Evolutionary conservation across 2,329 filamentous ascomycete species (phyloP).

Genomic region (Pestalotiopsis sp.): DNA sequence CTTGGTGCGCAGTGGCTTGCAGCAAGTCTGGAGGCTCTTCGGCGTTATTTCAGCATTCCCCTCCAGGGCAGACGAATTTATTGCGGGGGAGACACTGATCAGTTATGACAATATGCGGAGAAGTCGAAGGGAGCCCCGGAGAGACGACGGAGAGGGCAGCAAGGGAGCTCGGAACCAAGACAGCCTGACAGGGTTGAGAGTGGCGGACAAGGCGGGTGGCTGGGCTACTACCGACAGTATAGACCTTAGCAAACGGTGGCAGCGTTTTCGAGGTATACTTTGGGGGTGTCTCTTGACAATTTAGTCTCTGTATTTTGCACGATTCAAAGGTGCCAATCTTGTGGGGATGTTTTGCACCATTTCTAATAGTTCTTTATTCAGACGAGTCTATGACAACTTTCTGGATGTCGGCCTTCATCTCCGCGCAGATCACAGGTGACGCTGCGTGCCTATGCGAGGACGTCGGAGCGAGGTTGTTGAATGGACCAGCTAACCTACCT

Average conservation of each 20-base stretch:
- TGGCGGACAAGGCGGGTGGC: background rate
- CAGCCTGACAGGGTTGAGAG: background rate
- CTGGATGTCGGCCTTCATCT: no score
- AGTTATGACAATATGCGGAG: background rate
- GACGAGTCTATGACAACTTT: no score
- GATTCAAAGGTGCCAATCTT: no score
- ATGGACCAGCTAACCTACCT: background rate
- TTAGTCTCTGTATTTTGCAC: no score
- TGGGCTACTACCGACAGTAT: background rate
- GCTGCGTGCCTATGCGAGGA: background rate
- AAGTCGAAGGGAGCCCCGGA: background rate
- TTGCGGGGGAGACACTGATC: background rate
- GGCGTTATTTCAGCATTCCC: background rate
- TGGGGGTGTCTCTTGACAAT: no score
- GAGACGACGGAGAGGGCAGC: background rate
- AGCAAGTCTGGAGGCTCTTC: constrained; percentile 12
- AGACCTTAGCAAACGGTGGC: no score
- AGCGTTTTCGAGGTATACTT: no score
- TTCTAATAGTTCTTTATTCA: no score
- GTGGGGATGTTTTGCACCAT: no score
- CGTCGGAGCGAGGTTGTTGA: background rate
- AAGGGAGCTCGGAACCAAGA: background rate
- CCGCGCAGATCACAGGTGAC: no score
- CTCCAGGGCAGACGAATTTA: background rate
- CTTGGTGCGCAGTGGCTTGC: constrained; percentile 2